phyloP scores from a whole-genome alignment of 2,329 filamentous ascomycete species.

The Colletotrichum australisinense region DNA sequence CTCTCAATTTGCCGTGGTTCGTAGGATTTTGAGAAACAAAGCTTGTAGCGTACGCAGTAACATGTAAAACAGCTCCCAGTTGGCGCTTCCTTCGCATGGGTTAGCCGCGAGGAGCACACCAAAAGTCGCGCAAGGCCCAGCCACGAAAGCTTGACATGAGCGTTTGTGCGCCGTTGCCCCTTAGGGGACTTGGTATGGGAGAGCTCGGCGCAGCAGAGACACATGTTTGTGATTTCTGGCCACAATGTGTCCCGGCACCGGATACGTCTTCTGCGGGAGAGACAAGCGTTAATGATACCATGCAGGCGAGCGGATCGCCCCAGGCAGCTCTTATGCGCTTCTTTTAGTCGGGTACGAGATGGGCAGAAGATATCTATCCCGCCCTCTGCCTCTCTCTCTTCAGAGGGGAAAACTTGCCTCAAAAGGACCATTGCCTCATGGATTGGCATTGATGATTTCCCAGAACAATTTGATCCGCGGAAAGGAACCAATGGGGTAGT shows the following conservation, averaged over 20 bases:
- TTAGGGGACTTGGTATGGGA: neutral
- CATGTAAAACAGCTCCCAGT: neutral
- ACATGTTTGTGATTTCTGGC: neutral
- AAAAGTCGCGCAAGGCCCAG: constrained; percentile 2
- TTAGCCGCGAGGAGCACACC: constrained; percentile 3
- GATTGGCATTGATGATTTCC: neutral
- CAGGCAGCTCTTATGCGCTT: neutral
- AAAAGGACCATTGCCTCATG: neutral
- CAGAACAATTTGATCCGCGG: neutral
- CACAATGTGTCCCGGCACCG: neutral
- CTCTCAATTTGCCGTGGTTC: neutral
- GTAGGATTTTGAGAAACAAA: neutral
- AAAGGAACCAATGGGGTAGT: neutral
- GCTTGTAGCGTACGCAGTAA: neutral
- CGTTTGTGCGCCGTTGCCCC: neutral
- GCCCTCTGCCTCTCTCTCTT: neutral
- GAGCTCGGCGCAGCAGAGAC: neutral
- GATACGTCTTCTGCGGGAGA: neutral
- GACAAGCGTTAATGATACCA: neutral
- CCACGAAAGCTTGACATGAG: constrained; percentile 28
- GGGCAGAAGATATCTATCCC: neutral
- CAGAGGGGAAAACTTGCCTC: neutral
- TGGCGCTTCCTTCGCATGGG: constrained; percentile 9
- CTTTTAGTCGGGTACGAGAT: neutral
- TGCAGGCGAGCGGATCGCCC: constrained; percentile 5